Conservation (phyloP, 345 rosid genomes). For the Syzygium grande region DNA sequence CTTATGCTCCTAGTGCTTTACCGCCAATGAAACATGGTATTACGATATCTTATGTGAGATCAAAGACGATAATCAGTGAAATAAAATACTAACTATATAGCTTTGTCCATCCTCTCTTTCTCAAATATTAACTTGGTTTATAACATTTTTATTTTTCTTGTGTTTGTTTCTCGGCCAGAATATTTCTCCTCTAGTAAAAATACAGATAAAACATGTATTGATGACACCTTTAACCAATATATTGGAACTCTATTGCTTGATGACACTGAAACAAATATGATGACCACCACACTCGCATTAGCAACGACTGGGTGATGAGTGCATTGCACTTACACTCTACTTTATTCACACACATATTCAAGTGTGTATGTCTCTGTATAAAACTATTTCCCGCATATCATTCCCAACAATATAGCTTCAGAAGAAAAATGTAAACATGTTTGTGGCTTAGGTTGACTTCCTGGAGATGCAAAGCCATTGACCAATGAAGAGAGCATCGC, state of each 20-base stretch:
- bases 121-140: neutral
- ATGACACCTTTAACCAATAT: neutral
- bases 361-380: no score
- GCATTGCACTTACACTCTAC: no score
- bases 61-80: neutral
- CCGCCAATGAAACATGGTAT: neutral
- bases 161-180: neutral
- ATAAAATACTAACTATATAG: neutral
- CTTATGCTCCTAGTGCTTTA: neutral
- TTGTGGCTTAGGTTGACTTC: neutral
- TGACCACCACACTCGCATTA: neutral
- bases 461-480: constrained; percentile 9
- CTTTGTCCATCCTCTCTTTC: neutral
- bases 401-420: no score
- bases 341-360: no score
- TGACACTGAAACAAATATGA: neutral
- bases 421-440: neutral
- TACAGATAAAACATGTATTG: neutral
- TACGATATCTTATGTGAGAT: no score
- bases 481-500: constrained; percentile 2
- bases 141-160: neutral
- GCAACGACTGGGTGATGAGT: no score
- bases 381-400: no score
- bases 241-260: neutral
- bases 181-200: neutral